These are phyloP conservation scores for Hirsutella thompsonii DNA, from an alignment of 2,329 filamentous ascomycete species.

Conservation along the genomic window DNA sequence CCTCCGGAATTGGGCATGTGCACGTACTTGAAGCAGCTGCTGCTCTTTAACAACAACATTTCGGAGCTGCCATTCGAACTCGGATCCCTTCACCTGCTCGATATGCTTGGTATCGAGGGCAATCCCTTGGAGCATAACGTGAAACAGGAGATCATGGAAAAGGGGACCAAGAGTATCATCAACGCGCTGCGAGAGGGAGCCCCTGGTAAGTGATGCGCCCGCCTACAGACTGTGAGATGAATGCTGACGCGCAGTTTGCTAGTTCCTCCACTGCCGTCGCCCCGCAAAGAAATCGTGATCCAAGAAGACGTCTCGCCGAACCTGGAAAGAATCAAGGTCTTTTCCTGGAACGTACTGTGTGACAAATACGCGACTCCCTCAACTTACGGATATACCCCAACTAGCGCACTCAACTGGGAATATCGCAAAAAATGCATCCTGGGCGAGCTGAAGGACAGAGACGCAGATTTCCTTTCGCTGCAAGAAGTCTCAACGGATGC, in stretches of 20 bases:
- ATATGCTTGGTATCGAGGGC: constrained; percentile 83
- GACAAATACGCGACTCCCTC: constrained; percentile 79
- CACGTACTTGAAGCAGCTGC: constrained; percentile 73
- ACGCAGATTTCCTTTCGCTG: constrained; percentile 82
- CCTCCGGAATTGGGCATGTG: constrained; percentile 95
- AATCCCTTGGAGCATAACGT: constrained; percentile 69
- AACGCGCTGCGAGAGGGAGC: constrained; percentile 72
- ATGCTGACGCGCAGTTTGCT: background rate
- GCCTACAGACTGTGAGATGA: too few relatives aligned
- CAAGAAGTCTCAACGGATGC: constrained; percentile 90
- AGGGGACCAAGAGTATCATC: constrained; percentile 77
- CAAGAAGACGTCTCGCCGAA: constrained; percentile 47
- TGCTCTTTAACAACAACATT: constrained; percentile 85
- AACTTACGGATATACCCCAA: constrained; percentile 84
- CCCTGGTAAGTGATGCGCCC: constrained; percentile 48
- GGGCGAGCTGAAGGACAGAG: constrained; percentile 63
- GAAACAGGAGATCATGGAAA: constrained; percentile 74
- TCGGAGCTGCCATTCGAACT: constrained; percentile 72
- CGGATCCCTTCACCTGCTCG: constrained; percentile 76
- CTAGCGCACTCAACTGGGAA: constrained; percentile 72
- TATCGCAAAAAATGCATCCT: constrained; percentile 74
- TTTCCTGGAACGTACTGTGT: constrained; percentile 94
- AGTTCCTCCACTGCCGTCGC: constrained; percentile 68
- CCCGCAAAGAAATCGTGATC: constrained; percentile 69
- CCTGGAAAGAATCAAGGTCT: constrained; percentile 64